Evolutionary conservation across 2,329 filamentous ascomycete species (phyloP).

Genomic region (Xenosphaeropsis pyriputrescens): DNA sequence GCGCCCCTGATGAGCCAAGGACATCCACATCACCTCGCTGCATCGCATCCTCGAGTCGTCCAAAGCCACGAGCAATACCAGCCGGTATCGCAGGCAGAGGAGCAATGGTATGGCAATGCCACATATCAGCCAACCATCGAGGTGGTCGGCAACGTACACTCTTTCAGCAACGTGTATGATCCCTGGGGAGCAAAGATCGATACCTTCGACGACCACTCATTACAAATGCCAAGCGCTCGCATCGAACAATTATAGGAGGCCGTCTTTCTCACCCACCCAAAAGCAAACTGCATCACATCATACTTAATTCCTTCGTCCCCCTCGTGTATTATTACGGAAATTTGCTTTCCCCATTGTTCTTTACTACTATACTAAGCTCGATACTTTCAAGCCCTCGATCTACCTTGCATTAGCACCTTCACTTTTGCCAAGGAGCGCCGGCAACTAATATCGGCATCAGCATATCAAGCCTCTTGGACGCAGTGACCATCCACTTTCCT

Average conservation of each 20-base stretch:
- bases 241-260: constrained; percentile 35
- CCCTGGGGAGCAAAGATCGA: constrained; percentile 40
- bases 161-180: constrained; percentile 35
- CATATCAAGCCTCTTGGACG: too few species aligned
- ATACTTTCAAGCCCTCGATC: too few species aligned
- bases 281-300: too few species aligned
- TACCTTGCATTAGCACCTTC: too few species aligned
- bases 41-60: constrained; percentile 16
- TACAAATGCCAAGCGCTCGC: constrained; percentile 44
- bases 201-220: constrained; percentile 34
- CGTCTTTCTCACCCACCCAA: too few species aligned
- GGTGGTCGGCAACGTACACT: constrained; percentile 35
- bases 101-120: constrained; percentile 34
- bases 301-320: too few species aligned
- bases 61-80: constrained; percentile 24
- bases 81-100: constrained; percentile 19
- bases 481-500: too few species aligned
- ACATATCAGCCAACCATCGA: constrained; percentile 43
- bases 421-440: too few species aligned
- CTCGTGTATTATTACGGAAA: too few species aligned
- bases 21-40: constrained; percentile 9
- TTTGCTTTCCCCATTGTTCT: too few species aligned
- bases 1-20: constrained; percentile 10
- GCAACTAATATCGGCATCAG: too few species aligned
- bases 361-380: too few species aligned